Conservation (phyloP, 805 yeast genomes). For the Komagataella phaffii region DNA sequence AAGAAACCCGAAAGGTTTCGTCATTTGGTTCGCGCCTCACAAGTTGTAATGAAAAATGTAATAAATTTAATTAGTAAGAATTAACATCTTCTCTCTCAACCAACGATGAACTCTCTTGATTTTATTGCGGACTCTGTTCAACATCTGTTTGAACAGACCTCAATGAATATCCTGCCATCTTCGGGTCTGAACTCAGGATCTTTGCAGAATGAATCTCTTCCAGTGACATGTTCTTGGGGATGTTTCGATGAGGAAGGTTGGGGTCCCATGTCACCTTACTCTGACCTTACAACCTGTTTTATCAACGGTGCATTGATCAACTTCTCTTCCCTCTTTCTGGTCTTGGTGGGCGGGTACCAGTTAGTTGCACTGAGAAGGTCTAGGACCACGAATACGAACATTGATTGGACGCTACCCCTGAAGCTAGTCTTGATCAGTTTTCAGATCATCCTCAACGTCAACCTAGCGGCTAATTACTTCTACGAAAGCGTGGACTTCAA, state of each 20-base stretch:
- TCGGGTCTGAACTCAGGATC: neutral
- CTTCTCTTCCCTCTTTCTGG: conserved; percentile 19
- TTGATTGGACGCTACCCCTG: conserved; percentile 24
- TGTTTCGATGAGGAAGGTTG: conserved; percentile 29
- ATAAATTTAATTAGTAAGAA: neutral
- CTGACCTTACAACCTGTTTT: conserved; percentile 40
- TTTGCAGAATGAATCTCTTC: neutral
- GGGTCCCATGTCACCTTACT: conserved; percentile 23
- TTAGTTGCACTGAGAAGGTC: conserved; percentile 18
- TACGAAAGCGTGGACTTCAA: conserved; percentile 11
- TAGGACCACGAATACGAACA: conserved; percentile 17
- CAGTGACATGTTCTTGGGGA: conserved; percentile 11
- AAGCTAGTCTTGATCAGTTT: conserved; percentile 25
- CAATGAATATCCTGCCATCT: neutral
- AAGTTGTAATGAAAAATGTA: neutral
- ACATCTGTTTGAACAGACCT: neutral
- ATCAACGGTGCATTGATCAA: conserved; percentile 29
- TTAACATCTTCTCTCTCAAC: neutral
- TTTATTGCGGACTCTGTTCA: neutral
- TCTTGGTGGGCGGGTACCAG: conserved; percentile 23
- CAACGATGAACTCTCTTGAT: neutral
- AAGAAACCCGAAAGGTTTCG: too few relatives aligned
- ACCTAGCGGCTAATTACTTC: conserved; percentile 8
- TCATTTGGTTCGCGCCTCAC: neutral
- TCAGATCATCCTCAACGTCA: conserved; percentile 24